Conservation (phyloP, 2,329 filamentous ascomycete species). For the Thermothelomyces thermophilus region DNA sequence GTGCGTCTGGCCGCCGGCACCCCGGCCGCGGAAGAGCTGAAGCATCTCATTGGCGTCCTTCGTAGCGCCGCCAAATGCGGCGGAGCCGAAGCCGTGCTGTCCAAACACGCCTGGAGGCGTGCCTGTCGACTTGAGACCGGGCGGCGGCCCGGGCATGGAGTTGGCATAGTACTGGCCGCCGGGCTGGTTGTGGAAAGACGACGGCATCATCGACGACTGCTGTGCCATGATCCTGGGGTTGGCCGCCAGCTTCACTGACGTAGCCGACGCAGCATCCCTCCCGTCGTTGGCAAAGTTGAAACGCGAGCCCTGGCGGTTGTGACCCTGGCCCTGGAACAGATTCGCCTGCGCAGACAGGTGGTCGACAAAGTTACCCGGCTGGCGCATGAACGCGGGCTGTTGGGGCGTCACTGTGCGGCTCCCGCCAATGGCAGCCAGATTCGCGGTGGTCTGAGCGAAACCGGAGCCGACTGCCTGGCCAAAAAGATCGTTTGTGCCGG, state of each 20-base stretch:
- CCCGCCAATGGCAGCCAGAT: constrained; percentile 55
- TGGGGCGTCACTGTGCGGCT: constrained; percentile 72
- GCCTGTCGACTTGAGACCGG: constrained; percentile 88
- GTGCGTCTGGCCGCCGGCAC: constrained; percentile 63
- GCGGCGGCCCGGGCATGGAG: constrained; percentile 86
- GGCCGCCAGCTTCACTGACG: constrained; percentile 67
- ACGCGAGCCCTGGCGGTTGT: constrained; percentile 76
- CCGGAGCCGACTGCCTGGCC: constrained; percentile 44
- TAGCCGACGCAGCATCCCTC: constrained; percentile 47
- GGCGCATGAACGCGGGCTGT: constrained; percentile 65
- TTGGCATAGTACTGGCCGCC: constrained; percentile 70
- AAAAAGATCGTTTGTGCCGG: constrained; percentile 47
- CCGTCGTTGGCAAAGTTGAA: constrained; percentile 82
- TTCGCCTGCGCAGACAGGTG: constrained; percentile 44
- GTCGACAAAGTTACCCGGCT: constrained; percentile 37
- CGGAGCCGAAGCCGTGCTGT: constrained; percentile 75
- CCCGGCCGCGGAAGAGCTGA: constrained; percentile 64
- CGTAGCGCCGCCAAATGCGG: constrained; percentile 59
- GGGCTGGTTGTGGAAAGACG: constrained; percentile 52
- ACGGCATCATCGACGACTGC: constrained; percentile 81
- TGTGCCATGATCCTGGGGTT: constrained; percentile 78
- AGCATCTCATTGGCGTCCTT: constrained; percentile 74
- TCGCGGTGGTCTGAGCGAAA: constrained; percentile 44
- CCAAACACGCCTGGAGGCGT: constrained; percentile 95
- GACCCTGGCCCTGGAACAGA: constrained; percentile 57